A percentile compares a stretch with the other conserved stretches of the same genome.
Conservation (phyloP, 768 basidiomycete genomes). For the Daedalea quercina region DNA sequence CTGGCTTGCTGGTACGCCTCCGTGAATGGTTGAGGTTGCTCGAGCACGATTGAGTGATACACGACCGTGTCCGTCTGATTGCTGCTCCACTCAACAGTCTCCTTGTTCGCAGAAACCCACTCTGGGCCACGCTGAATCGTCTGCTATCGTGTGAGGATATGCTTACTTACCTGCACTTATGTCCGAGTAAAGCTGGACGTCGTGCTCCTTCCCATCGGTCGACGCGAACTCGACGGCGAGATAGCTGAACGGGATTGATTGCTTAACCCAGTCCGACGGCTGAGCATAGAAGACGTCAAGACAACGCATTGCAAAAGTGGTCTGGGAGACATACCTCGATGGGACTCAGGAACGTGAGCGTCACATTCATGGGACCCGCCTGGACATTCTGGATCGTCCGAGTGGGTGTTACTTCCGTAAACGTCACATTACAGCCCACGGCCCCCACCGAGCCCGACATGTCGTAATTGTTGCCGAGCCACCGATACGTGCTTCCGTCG, state of each 20-base stretch:
- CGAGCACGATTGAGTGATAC: slow-evolving; percentile 9
- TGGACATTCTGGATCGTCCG: slow-evolving; percentile 24
- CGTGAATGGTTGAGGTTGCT: neutral
- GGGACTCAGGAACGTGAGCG: slow-evolving; percentile 32
- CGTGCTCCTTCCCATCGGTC: slow-evolving; percentile 25
- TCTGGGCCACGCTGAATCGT: slow-evolving; percentile 1
- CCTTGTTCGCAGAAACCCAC: slow-evolving; percentile 8
- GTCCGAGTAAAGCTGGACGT: slow-evolving; percentile 32
- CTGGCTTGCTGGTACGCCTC: slow-evolving; percentile 7
- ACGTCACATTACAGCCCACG: slow-evolving; percentile 7
- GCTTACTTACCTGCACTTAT: slow-evolving; percentile 27
- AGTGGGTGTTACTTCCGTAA: slow-evolving; percentile 26
- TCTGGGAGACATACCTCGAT: slow-evolving; percentile 23
- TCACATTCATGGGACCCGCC: slow-evolving; percentile 30
- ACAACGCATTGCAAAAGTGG: neutral
- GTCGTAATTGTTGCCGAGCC: neutral
- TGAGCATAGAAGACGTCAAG: slow-evolving; percentile 1
- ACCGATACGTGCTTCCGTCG: neutral
- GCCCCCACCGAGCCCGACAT: neutral
- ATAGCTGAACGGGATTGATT: slow-evolving; percentile 35
- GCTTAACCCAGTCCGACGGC: slow-evolving; percentile 29
- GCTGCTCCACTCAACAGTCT: slow-evolving; percentile 4
- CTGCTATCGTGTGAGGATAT: neutral
- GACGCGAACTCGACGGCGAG: slow-evolving; percentile 24
- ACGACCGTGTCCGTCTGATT: slow-evolving; percentile 1